Evolutionary conservation across 2,329 filamentous ascomycete genomes (phyloP), one percentile per base, ranked within the genome.

Genomic region (Apiospora phragmitis): DNA sequence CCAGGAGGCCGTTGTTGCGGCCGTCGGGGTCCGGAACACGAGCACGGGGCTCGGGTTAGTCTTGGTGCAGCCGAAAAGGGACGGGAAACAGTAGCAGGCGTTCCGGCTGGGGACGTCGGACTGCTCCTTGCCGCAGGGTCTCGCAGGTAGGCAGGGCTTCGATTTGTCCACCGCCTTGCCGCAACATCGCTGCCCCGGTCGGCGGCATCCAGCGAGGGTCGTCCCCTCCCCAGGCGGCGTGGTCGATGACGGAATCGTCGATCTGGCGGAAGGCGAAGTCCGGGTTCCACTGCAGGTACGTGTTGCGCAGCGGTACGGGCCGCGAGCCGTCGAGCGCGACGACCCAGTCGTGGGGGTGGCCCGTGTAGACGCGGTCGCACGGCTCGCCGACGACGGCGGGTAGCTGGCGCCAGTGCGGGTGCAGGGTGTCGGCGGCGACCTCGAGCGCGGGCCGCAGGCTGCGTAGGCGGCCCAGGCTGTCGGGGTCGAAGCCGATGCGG

Each of bases 271-370:
- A 87, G 21, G 78, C 77, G 72, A 87, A 87, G 67, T 82, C 79
- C 0, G 81, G 80, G 70, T 87, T 84, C 76, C 82, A 84, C 41
- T 84, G 79, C 14, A 82, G 77, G 71, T 88, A 87, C 0, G 85
- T 88, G 43, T 81, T 77, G 18, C 80, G 78, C 26, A 88, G 74
- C 1, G 84, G 82, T 9, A 86, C 75, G 6, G 84, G 83, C 4
- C 72, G 71, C 0, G 75, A 72, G 14, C 82, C 82, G 70, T 85
- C 81, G 43, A 82, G 80, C 41, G 79, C 81, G 3, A 88, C 81
- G 0, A 87, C 85, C 84, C 85, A 87, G 74, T 87, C 85, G 71
- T 88, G 86, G 0, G 83, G 84, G 71, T 88, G 85, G 0, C 86
- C 85, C 2, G 75, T 76, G 73, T 85, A 87, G 41, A 79, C 76